Conservation (phyloP, 1,284 basidiomycete species). For the Apiotrichum mycotoxinovorans region DNA sequence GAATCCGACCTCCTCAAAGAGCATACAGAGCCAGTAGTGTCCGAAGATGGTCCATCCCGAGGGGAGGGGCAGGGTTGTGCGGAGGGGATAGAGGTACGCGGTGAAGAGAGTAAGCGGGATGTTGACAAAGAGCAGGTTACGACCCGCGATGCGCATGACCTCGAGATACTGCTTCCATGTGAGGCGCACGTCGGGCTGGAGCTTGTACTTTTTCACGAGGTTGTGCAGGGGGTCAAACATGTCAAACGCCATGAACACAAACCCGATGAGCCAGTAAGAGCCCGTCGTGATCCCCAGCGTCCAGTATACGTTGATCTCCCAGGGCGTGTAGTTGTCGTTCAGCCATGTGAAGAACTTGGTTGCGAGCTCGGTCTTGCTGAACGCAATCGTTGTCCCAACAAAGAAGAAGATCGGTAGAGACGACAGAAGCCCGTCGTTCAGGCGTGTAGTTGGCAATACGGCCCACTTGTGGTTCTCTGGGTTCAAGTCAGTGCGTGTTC, state of each 20-base stretch:
- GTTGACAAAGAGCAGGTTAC: constrained; percentile 15
- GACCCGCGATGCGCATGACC: constrained; percentile 6
- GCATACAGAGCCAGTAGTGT: constrained; percentile 15
- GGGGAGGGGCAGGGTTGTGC: constrained; percentile 5
- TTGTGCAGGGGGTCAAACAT: constrained; percentile 16
- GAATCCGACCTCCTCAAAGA: constrained; percentile 21
- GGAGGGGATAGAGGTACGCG: constrained; percentile 3
- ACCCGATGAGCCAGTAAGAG: constrained; percentile 12
- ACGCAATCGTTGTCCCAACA: not conserved
- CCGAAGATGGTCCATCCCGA: constrained; percentile 5
- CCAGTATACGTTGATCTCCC: constrained; percentile 16
- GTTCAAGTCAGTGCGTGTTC: not conserved
- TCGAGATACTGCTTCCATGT: constrained; percentile 15
- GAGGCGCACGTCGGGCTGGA: constrained; percentile 19
- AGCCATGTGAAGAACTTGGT: constrained; percentile 11
- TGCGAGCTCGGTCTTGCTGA: not conserved
- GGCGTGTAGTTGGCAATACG: constrained; percentile 6
- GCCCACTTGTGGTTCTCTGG: constrained; percentile 20
- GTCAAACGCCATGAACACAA: constrained; percentile 17
- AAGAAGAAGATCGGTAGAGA: not conserved
- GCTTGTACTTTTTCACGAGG: constrained; percentile 12
- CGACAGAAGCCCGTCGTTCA: constrained; percentile 4
- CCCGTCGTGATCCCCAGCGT: constrained; percentile 9
- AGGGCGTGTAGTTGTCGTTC: constrained; percentile 14
- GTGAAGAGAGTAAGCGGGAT: constrained; percentile 6